These are phyloP conservation scores for Cyphellophora attinorum DNA, from an alignment of 2,329 filamentous ascomycete genomes.

Conservation along the genomic window DNA sequence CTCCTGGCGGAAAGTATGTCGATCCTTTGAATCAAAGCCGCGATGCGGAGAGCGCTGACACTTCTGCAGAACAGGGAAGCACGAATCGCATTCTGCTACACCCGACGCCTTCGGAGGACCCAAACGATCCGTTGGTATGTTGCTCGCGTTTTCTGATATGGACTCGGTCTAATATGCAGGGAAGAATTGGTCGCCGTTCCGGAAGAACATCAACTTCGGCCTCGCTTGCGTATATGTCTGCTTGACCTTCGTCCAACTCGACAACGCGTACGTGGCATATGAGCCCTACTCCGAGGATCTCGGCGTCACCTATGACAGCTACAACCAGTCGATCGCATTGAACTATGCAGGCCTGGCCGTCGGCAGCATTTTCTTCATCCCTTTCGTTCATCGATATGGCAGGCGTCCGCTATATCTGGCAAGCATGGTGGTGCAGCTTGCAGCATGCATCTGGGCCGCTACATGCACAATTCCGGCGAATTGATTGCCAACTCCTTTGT, in stretches of 20 bases:
- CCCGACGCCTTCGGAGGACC: constrained; percentile 27
- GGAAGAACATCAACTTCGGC: constrained; percentile 33
- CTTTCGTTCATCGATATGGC: constrained; percentile 38
- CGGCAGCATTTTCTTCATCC: constrained; percentile 34
- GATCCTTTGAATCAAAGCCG: too few species aligned
- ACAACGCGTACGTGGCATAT: constrained; percentile 35
- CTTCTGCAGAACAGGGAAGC: too few species aligned
- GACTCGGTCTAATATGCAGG: constrained; percentile 19
- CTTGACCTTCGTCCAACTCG: constrained; percentile 30
- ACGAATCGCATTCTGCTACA: constrained; percentile 28
- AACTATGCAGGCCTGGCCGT: constrained; percentile 33
- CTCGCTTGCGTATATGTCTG: constrained; percentile 34
- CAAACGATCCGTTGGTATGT: constrained; percentile 29
- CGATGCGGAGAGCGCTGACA: too few species aligned
- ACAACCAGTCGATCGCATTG: constrained; percentile 39
- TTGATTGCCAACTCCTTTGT: constrained; percentile 35
- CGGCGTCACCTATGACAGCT: constrained; percentile 28
- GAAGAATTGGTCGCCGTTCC: constrained; percentile 34
- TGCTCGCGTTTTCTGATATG: constrained; percentile 27
- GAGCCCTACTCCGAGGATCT: constrained; percentile 32
- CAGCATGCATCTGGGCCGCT: constrained; percentile 33
- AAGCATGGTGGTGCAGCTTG: constrained; percentile 30
- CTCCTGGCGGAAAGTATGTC: too few species aligned
- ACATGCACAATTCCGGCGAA: constrained; percentile 32
- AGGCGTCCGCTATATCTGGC: constrained; percentile 37